These are phyloP conservation scores for Gossypium arboreum DNA, from an alignment of 345 rosid genomes.

Conservation along the genomic window DNA sequence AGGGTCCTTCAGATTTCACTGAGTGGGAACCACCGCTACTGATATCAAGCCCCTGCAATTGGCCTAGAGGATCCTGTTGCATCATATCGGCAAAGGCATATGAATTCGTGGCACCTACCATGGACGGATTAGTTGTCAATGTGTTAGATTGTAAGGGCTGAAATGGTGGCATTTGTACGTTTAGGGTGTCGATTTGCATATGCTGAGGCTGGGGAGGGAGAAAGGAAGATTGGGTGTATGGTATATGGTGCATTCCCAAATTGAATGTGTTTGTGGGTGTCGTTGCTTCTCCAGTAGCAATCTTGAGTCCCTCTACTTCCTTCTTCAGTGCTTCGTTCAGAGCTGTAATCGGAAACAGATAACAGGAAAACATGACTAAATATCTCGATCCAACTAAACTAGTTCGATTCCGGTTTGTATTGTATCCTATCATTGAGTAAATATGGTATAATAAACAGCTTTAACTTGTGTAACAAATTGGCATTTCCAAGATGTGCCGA, in stretches of 20 bases:
- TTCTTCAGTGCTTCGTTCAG: slow-evolving; percentile 75
- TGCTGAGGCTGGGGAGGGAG: slow-evolving; percentile 44
- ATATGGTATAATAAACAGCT: not conserved
- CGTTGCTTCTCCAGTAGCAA: slow-evolving; percentile 64
- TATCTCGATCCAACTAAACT: not conserved
- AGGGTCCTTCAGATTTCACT: slow-evolving; percentile 62
- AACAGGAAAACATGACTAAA: slow-evolving; percentile 7
- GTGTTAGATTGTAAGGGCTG: slow-evolving; percentile 48
- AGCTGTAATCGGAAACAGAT: slow-evolving; percentile 35
- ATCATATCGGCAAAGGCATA: slow-evolving; percentile 1
- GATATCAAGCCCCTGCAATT: slow-evolving; percentile 81
- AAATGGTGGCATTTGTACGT: slow-evolving; percentile 49
- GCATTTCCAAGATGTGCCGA: too few species aligned
- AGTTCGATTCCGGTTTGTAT: not conserved
- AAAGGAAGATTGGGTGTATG: slow-evolving; percentile 43
- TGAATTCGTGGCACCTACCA: slow-evolving; percentile 31
- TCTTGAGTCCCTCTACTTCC: slow-evolving; percentile 81
- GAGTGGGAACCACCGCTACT: slow-evolving; percentile 49
- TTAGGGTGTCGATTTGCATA: slow-evolving; percentile 31
- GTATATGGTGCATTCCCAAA: slow-evolving; percentile 59
- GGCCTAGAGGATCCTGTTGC: slow-evolving; percentile 62
- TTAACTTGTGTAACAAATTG: not conserved
- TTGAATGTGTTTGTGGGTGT: slow-evolving; percentile 56
- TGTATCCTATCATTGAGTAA: not conserved
- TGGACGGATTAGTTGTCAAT: slow-evolving; percentile 31